Evolutionary conservation across 345 rosid species (phyloP).

Genomic region (Acer negundo): DNA sequence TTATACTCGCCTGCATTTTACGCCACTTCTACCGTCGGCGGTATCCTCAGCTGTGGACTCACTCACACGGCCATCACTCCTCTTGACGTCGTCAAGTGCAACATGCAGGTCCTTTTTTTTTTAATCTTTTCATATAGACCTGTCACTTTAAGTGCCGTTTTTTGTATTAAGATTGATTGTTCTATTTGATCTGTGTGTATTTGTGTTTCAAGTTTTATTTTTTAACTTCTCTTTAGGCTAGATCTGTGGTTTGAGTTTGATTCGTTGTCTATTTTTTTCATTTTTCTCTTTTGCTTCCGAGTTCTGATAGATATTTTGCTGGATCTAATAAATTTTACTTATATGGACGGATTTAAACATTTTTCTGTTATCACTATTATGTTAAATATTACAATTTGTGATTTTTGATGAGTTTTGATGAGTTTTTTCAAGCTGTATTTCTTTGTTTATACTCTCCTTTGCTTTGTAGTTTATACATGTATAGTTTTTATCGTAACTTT

Average conservation of each 20-base stretch:
- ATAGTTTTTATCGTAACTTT: not conserved
- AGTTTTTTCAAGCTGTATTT: no score
- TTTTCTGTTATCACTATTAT: no score
- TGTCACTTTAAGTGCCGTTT: not conserved
- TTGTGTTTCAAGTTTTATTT: not conserved
- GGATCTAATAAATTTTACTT: not conserved
- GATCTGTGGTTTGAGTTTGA: not conserved
- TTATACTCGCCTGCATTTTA: slow-evolving; percentile 90
- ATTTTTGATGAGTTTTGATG: no score
- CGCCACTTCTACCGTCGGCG: slow-evolving; percentile 88
- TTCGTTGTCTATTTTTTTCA: not conserved
- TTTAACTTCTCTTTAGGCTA: not conserved
- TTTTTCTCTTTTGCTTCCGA: not conserved
- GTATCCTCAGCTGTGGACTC: slow-evolving; percentile 90
- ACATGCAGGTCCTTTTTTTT: slow-evolving; percentile 75
- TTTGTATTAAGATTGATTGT: not conserved
- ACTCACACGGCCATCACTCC: slow-evolving; percentile 98
- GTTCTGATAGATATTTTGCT: not conserved
- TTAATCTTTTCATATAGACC: slow-evolving; percentile 1
- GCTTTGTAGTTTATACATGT: no score
- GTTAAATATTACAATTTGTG: no score
- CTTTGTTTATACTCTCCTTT: no score
- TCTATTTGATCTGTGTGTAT: slow-evolving; percentile 8
- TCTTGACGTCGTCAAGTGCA: slow-evolving; percentile 98
- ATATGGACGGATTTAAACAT: not conserved